A percentile compares a stretch with the other conserved stretches of the same genome.
Evolutionary conservation across 805 yeast genomes (phyloP).

Genomic region (Schwanniomyces sp.): DNA sequence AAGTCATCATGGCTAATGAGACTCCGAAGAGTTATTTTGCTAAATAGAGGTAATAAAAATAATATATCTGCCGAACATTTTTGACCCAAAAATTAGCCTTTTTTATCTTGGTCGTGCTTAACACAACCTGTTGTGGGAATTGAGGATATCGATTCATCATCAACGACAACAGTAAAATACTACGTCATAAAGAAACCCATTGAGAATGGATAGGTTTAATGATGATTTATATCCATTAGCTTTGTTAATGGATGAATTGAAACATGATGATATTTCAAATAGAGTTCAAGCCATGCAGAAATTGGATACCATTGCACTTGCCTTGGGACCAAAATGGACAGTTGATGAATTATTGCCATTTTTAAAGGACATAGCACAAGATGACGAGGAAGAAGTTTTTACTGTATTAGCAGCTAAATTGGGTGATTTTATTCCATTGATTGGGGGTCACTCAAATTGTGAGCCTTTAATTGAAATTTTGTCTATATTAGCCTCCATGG

Average conservation of each 20-base stretch:
- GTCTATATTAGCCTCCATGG: conserved; percentile 84
- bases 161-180: background rate
- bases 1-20: too few relatives aligned
- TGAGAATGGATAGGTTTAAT: conserved; percentile 32
- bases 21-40: too few relatives aligned
- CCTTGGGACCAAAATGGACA: conserved; percentile 92
- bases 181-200: background rate
- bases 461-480: conserved; percentile 59
- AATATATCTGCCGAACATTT: too few relatives aligned
- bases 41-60: too few relatives aligned
- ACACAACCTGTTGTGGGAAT: background rate
- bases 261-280: conserved; percentile 93
- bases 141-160: background rate
- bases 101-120: background rate
- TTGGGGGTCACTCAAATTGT: conserved; percentile 73
- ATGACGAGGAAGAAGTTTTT: conserved; percentile 97
- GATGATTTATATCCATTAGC: conserved; percentile 92
- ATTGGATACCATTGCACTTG: conserved; percentile 90
- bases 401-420: conserved; percentile 90
- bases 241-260: conserved; percentile 91
- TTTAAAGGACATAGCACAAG: conserved; percentile 84
- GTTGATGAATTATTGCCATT: conserved; percentile 88
- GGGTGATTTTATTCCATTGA: conserved; percentile 81
- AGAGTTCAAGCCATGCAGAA: conserved; percentile 94
- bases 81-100: background rate